Base-by-base conservation (phyloP, 1,284 basidiomycete species). In the Sporisorium sorghi region DNA sequence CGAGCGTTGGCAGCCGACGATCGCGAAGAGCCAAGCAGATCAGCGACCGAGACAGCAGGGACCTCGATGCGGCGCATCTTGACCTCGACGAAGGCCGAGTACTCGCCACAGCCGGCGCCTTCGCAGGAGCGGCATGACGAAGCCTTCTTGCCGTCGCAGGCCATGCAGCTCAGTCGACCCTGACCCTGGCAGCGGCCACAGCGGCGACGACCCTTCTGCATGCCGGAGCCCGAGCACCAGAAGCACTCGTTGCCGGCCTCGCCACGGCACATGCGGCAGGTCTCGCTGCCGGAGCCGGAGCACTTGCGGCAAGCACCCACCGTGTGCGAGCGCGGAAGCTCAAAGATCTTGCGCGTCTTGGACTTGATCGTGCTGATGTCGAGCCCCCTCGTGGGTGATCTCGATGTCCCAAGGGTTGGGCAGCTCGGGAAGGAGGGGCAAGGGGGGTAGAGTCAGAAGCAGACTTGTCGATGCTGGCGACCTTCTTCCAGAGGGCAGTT, bases 231-330 rank as follows among this genome's bases (percentile, higher is more conserved):
- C 8, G 70, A 60, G 51, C 77, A 79, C 77, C 77, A 79, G 71
- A 73, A 79, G 61, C 77, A 77, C 49, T 73, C 72, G 60, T 77
- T 76, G 52, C 76, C 70, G 17, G 66, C 67, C 23, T 69, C 66
- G 12, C 74, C 75, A 14, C 63, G 67, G 70, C 76, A 77, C 9
- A 63, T 70, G 23, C 62, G 55, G 65, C 74, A 78, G 4, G 30
- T 57, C 52, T 71, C 75, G 37, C 39, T 56, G n/a, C 70, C 63
- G 2, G 50, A 71, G 17, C 74, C 74, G 14, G 65, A 61, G 66
- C 74, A 77, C 49, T 64, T 69, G 57, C 63, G 66, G 42, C 77
- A 79, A 7, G 65, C 56, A 40, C 65, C 71, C 0, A 58, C 23
- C 11, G 47, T 60, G 42, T 51, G 46, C 33, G 62, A 60, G 17